phyloP scores from a whole-genome alignment of 352 stramenopile genomes.

The Phytophthora chlamydospora region DNA sequence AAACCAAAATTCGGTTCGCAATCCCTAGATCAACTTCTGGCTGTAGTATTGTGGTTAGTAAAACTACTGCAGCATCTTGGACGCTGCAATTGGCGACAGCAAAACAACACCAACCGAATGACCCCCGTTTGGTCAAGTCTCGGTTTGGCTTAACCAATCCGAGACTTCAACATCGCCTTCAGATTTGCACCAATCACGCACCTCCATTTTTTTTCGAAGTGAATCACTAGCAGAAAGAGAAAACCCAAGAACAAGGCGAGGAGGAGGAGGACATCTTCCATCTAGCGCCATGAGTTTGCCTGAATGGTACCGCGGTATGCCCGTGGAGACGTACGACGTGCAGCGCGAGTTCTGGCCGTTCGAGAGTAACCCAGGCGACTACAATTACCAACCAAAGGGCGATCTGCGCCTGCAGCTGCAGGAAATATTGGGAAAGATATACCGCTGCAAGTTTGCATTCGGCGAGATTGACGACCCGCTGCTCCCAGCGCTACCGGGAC shows the following conservation, averaged over 20 bases:
- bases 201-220: conserved; percentile 8
- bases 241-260: too few relatives aligned
- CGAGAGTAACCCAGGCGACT: background rate
- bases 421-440: background rate
- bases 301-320: too few relatives aligned
- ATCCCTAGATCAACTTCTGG: too few relatives aligned
- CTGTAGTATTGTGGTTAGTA: too few relatives aligned
- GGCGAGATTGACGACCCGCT: background rate
- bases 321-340: background rate
- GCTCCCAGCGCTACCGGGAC: background rate
- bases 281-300: too few relatives aligned
- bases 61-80: too few relatives aligned
- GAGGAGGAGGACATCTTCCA: too few relatives aligned
- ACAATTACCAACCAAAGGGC: background rate
- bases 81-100: too few relatives aligned
- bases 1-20: too few relatives aligned
- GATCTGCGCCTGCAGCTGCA: background rate
- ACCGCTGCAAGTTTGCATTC: background rate
- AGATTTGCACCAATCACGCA: conserved; percentile 11
- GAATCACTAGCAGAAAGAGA: conserved; percentile 1
- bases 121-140: background rate
- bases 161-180: too few relatives aligned
- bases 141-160: too few relatives aligned
- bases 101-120: too few relatives aligned
- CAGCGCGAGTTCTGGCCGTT: background rate